Evolutionary conservation across 495 filamentous ascomycete genomes (phyloP), one percentile per base, ranked within the genome.

Genomic region (Podospora pseudocomata): DNA sequence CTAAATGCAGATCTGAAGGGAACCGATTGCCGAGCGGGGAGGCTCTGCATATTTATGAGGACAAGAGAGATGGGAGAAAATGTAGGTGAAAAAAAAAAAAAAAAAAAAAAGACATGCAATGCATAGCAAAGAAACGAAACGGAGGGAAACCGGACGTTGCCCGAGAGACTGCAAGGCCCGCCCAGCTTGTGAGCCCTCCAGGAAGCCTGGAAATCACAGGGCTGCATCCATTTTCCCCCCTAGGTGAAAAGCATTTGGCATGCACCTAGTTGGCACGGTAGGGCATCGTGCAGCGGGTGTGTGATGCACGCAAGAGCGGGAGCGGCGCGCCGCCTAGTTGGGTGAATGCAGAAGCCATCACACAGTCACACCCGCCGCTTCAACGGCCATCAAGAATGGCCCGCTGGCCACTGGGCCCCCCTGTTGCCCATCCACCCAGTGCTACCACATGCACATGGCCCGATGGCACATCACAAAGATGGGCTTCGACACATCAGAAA

Each of bases 121-220:
- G 20, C 27, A 32, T 13, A 16, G 32, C 4, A 32, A 32, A 49
- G 61, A 63, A 19, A 28, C n/a, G n/a, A 20, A 5, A 39, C 11
- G 61, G 16, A 28, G 32, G 30, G 32, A 32, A 63, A 63, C 20
- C 61, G 61, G 34, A 63, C 34, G 32, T 63, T n/a, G 61, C 61
- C 61, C 61, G 61, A 32, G 28, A 63, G 32, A 20, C 34, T 34
- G 20, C 23, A 53, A 16, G 20, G 44, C 28, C 15, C 20, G 68
- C 66, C 68, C 64, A 65, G 61, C 63, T 64, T 64, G 68, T 65
- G 73, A 74, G 74, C 74, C 76, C 69, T 69, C 68, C 32, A 65
- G 67, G 56, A 68, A 65, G 76, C 76, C 76, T 76, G 61, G 70
- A 54, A 60, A 60, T 53, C 26, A 54, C 71, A 68, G 69, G 67